Base-by-base conservation (phyloP, 2,329 filamentous ascomycete species). In the Lecanicillium sp. region DNA sequence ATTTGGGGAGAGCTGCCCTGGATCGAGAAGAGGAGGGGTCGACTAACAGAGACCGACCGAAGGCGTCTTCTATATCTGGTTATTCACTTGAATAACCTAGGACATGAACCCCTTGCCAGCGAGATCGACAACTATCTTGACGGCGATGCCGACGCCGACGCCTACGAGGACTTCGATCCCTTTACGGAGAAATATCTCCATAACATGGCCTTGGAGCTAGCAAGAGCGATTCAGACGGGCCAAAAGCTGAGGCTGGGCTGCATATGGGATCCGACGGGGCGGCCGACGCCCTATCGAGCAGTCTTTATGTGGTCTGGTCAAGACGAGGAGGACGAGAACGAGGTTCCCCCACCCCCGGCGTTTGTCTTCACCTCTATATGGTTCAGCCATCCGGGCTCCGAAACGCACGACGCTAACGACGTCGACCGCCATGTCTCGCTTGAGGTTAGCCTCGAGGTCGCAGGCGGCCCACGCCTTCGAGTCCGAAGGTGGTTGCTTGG, bases 401-500 rank as follows among this genome's bases (percentile, higher is more conserved):
- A 50, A 4, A 40, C 38, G 4, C 43, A 46, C 9, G 38, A 49
- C 0, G 37, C 33, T 9, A 52, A 48, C 9, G 47, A 52, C 2
- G 30, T 52, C 0, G 43, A 51, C 14, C 45, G 46, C 2, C 50
- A 52, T n/a, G 48, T 52, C 3, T 50, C 48, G 2, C 40, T 52
- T 6, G 45, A 44, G 1, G 46, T 52, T 22, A 30, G 39, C 7
- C 15, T 35, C 9, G 20, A 38, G 29, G 1, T 25, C 27, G 29
- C 30, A 33, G 30, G 15, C 30, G 14, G 30, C 16, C 30, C 54
- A 3, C 45, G 20, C 1, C n/a, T 54, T 4, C 43, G 47, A 9
- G 37, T 46, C 0, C 45, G 40, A 5, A 27, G 35, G 3, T 53
- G 51, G 51, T 25, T 51, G 30, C 42, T 47, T 12, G 51, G 51